Evolutionary conservation across 257 asterid species (phyloP).

Genomic region (Parsonsia alboflavescens): DNA sequence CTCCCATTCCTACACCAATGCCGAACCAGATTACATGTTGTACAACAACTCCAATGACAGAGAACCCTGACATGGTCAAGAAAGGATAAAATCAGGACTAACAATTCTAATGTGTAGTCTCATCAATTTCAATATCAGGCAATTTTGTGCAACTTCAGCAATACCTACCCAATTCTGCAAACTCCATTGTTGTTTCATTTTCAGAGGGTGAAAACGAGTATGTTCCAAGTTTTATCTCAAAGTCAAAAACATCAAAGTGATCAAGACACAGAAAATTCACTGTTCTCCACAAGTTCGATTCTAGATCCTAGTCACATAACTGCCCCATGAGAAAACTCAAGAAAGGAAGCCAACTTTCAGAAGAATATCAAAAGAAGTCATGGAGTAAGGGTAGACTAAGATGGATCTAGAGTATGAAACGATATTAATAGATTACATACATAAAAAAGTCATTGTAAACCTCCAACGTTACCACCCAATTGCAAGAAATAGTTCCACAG

Average conservation of each 20-base stretch:
- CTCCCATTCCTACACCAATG: too few relatives aligned
- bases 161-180: conserved; percentile 33
- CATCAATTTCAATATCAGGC: neutral
- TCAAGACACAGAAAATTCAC: neutral
- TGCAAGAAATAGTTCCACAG: neutral
- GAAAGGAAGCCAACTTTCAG: neutral
- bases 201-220: conserved; percentile 20
- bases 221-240: conserved; percentile 36
- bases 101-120: too few relatives aligned
- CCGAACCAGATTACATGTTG: too few relatives aligned
- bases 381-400: neutral
- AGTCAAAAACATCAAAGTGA: conserved; percentile 21
- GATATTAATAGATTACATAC: neutral
- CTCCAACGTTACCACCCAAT: conserved; percentile 1
- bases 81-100: too few relatives aligned
- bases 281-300: neutral
- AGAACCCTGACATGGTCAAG: too few relatives aligned
- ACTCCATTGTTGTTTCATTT: conserved; percentile 22
- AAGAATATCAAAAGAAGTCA: neutral
- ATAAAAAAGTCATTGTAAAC: neutral
- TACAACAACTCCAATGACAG: too few relatives aligned
- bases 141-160: conserved; percentile 13
- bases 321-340: too few relatives aligned
- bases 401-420: neutral
- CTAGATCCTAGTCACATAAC: too few relatives aligned